Base-by-base conservation (phyloP, 208 protist genomes). In the Trypanosoma cruzi region DNA sequence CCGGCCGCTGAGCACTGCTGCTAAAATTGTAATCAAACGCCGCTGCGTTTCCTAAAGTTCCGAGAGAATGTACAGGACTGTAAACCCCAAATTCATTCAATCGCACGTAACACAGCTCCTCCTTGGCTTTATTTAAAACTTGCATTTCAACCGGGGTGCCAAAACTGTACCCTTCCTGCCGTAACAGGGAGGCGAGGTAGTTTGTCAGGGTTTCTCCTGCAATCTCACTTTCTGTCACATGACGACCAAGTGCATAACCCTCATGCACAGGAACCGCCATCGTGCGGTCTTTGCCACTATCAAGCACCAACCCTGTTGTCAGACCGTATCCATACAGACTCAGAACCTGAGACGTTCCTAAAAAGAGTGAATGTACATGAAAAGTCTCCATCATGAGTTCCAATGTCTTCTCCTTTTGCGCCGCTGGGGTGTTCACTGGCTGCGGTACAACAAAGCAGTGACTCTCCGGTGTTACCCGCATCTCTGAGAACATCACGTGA, bases 321-420 rank as follows among this genome's bases (percentile, higher is more conserved):
- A 92, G 71, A 13, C 97, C 97, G 66, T 95, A 96, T 42, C 84
- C 80, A 83, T 99, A 99, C 42, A 98, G 73, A 36, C 92, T 95
- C 48, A 98, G 79, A 67, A 98, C 91, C 71, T 94, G 88, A 26
- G 94, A 97, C 2, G 83, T 81, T 37, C 83, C 91, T 57, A 98
- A 77, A 77, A 93, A 98, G 28, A 98, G 80, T 13, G 91, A 92
- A 68, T 97, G 88, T 1, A 86, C 88, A 69, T 96, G 89, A 77
- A 98, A 98, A 22, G 91, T 97, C 65, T 98, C 94, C 90, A 98
- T 97, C 86, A 98, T 95, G 13, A 98, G 87, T 75, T 97, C 90
- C 31, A 97, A 71, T 29, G 88, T 97, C 49, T 87, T 86, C 79
- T 98, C 94, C 69, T 89, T 90, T 75, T 97, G 89, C 31, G 67